phyloP scores from a whole-genome alignment of 495 filamentous ascomycete species.

The Endocarpon pusillum region DNA sequence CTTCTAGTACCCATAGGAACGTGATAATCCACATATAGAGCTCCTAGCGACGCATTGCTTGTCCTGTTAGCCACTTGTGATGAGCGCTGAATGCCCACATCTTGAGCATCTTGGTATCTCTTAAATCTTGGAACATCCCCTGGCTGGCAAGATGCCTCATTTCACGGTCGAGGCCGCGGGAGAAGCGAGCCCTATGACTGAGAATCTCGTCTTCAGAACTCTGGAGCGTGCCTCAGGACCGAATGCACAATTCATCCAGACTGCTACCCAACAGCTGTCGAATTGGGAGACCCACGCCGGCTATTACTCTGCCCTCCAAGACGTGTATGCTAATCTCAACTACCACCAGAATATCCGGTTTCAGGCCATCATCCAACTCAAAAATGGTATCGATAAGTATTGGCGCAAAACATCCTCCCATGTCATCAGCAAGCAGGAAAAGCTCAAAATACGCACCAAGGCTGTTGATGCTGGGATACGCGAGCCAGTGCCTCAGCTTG shows the following conservation, averaged over 20 bases:
- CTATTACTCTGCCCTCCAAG: conserved; percentile 71
- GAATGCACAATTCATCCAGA: conserved; percentile 56
- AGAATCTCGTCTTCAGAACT: conserved; percentile 52
- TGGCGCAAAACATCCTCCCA: conserved; percentile 63
- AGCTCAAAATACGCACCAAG: conserved; percentile 51
- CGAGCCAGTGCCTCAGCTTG: conserved; percentile 56
- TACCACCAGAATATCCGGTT: conserved; percentile 62
- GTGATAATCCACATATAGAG: too few relatives aligned
- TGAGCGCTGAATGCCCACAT: too few relatives aligned
- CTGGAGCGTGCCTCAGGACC: conserved; percentile 57
- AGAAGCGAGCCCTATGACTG: conserved; percentile 44
- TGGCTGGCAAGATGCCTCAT: background rate
- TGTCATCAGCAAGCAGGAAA: conserved; percentile 58
- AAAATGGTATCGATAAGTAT: conserved; percentile 87
- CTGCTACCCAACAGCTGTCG: conserved; percentile 66
- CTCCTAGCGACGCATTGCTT: too few relatives aligned
- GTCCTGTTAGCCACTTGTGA: too few relatives aligned
- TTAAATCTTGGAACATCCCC: too few relatives aligned
- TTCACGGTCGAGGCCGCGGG: conserved; percentile 15
- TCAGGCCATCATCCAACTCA: conserved; percentile 82
- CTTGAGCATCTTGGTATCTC: too few relatives aligned
- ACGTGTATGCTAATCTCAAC: conserved; percentile 59
- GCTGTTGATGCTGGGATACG: conserved; percentile 53
- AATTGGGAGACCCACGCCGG: conserved; percentile 63
- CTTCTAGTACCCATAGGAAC: too few relatives aligned